These are phyloP conservation scores for Termitomyces bulborhizus DNA, from an alignment of 768 basidiomycete genomes.

Conservation along the genomic window DNA sequence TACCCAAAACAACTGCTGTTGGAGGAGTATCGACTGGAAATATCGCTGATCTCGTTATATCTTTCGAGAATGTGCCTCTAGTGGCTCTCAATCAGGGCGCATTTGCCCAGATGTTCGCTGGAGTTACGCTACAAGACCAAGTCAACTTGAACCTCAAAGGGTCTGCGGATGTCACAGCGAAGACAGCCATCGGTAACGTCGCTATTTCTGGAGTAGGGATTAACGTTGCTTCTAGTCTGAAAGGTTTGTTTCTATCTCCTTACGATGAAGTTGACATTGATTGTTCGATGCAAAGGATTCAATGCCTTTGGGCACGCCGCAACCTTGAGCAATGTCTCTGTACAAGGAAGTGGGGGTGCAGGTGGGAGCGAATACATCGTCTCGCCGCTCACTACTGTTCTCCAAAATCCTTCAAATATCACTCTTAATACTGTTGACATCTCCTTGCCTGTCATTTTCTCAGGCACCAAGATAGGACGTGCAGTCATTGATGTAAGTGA, in stretches of 20 bases:
- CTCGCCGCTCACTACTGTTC: conserved; percentile 47
- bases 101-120: conserved; percentile 53
- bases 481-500: conserved; percentile 49
- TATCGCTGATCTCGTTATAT: conserved; percentile 49
- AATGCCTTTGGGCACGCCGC: conserved; percentile 52
- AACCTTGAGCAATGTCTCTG: conserved; percentile 46
- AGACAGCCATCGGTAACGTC: conserved; percentile 59
- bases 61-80: conserved; percentile 51
- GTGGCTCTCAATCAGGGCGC: conserved; percentile 47
- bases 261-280: background rate
- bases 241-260: conserved; percentile 29
- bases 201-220: conserved; percentile 62
- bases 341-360: conserved; percentile 59
- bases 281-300: conserved; percentile 36
- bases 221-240: conserved; percentile 48
- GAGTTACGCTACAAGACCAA: conserved; percentile 42
- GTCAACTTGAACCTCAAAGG: conserved; percentile 49
- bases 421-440: conserved; percentile 54
- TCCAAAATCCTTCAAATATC: conserved; percentile 66
- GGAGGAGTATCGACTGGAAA: conserved; percentile 71
- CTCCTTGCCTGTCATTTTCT: conserved; percentile 51
- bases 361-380: conserved; percentile 56
- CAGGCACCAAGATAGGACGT: conserved; percentile 50
- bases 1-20: conserved; percentile 40
- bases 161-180: conserved; percentile 49